Evolutionary conservation across 345 rosid genomes (phyloP).

Genomic region (Eutrema heterophyllum): DNA sequence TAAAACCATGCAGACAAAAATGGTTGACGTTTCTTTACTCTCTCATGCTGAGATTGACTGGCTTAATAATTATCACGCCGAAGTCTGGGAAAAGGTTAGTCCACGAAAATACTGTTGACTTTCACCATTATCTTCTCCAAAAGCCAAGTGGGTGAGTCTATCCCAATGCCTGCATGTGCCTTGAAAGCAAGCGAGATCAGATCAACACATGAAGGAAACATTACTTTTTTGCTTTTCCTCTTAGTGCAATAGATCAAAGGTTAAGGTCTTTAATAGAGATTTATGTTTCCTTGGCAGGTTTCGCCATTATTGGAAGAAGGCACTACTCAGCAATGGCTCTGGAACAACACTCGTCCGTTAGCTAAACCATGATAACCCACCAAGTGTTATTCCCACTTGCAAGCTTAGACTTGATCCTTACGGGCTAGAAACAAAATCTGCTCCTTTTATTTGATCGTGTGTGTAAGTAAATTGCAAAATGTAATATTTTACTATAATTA

Average conservation of each 20-base stretch:
- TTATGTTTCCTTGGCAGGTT: conserved; percentile 48
- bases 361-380: conserved; percentile 35
- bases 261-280: not conserved
- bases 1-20: conserved; percentile 48
- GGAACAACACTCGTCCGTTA: conserved; percentile 71
- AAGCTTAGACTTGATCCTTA: conserved; percentile 11
- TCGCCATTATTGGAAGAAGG: conserved; percentile 71
- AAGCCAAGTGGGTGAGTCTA: not conserved
- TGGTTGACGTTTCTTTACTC: conserved; percentile 63
- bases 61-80: conserved; percentile 75
- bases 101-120: not conserved
- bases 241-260: not conserved
- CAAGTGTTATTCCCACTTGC: not conserved
- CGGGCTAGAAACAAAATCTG: not conserved
- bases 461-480: conserved; percentile 21
- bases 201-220: not conserved
- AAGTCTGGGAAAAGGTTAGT: conserved; percentile 92
- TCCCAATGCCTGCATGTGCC: not conserved
- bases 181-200: not conserved
- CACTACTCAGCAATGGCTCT: conserved; percentile 69
- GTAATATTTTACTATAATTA: not conserved
- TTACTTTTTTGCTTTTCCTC: not conserved
- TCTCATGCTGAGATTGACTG: conserved; percentile 61
- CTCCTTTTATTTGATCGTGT: not conserved
- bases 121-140: not conserved